phyloP scores from a whole-genome alignment of 2,329 filamentous ascomycete genomes.

The Pseudocercospora vitis region DNA sequence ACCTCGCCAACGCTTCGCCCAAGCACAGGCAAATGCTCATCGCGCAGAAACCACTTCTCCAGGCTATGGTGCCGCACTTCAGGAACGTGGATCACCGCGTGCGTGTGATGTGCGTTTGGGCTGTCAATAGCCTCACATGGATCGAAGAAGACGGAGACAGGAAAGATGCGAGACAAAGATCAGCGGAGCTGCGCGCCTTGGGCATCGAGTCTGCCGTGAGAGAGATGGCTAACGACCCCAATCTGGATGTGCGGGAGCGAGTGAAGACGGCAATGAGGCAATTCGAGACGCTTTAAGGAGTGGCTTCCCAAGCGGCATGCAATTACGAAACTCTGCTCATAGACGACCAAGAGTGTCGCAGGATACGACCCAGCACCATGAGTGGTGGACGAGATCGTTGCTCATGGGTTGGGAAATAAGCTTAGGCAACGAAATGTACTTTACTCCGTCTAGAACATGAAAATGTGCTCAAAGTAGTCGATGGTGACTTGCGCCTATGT shows the following conservation, averaged over 20 bases:
- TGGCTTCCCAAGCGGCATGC: too few species aligned
- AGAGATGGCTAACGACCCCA: constrained; percentile 56
- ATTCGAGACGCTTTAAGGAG: constrained; percentile 49
- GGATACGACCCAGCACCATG: too few species aligned
- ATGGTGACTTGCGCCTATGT: too few species aligned
- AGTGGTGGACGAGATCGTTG: too few species aligned
- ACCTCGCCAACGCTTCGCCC: constrained; percentile 80
- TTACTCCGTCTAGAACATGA: too few species aligned
- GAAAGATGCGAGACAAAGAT: constrained; percentile 65
- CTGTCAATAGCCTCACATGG: constrained; percentile 83
- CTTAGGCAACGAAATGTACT: too few species aligned
- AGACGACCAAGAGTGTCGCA: too few species aligned
- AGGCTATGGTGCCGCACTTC: constrained; percentile 70
- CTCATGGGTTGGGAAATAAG: too few species aligned
- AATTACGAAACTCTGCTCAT: too few species aligned
- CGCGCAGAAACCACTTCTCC: constrained; percentile 72
- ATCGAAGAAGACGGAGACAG: constrained; percentile 71
- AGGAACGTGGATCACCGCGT: constrained; percentile 71
- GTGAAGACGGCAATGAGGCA: constrained; percentile 77
- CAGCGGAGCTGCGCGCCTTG: constrained; percentile 65
- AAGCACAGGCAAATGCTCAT: constrained; percentile 76
- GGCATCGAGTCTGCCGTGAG: constrained; percentile 44
- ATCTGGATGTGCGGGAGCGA: constrained; percentile 79
- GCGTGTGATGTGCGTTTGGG: constrained; percentile 75
- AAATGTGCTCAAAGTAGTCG: too few species aligned